Evolutionary conservation across 345 rosid genomes (phyloP), one percentile per base, ranked within the genome.

Genomic region (Gossypium rotundifolium): DNA sequence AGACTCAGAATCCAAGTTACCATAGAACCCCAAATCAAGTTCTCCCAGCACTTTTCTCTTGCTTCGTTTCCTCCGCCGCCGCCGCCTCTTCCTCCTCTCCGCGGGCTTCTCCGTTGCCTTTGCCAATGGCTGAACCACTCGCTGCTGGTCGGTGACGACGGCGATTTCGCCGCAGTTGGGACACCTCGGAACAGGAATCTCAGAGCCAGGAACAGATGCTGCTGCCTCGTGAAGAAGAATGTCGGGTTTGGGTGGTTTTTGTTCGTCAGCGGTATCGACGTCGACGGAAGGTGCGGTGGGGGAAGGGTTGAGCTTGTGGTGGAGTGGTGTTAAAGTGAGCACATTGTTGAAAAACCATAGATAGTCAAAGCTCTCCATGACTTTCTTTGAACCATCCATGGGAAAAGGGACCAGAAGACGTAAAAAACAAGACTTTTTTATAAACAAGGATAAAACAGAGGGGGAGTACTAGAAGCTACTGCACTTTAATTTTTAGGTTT

Each of bases 261-360:
- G 9, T 45, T 65, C 48, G 11, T 23, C 61, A 53, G 3, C 53
- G 0, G 16, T 7, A 3, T 53, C 80, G 8, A 38, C 27, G 25
- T 25, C 44, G 9, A 25, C 0, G 27, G 51, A 45, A 63, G 68
- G 4, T 1, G 67, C 45, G 3, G 16, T 13, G 4, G 12, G 38
- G 1, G 17, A 38, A 57, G 0, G 29, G 29, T 14, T 16, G 55
- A 11, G 38, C 46, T 49, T 9, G 11, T 45, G 65, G 11, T 68
- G 66, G 11, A 52, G 2, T 23, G 66, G 13, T 71, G 10, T 59
- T 57, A 78, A 18, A 5, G 79, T 74, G 16, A 83, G 73, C 40
- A 81, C 76, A 57, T 80, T 81, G 74, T 76, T 44, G 87, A 81
- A 87, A 83, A 82, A 87, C 91, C 89, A 87, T 17, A 85, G 79